These are phyloP conservation scores for Diaporthe helianthi DNA, from an alignment of 2,329 filamentous ascomycete genomes.

Conservation along the genomic window DNA sequence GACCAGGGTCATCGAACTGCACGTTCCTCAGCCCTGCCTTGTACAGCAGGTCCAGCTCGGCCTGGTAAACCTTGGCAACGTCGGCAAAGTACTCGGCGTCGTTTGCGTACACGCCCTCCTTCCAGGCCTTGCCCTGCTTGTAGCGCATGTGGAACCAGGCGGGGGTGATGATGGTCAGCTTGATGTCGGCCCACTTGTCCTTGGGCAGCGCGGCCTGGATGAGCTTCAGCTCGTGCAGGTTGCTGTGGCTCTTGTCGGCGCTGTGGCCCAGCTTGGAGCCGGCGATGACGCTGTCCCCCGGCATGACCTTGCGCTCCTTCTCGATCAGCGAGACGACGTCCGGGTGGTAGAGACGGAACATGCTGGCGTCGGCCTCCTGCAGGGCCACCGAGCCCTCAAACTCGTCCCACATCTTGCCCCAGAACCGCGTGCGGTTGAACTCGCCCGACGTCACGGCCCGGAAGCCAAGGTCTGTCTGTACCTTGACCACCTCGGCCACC, in stretches of 20 bases:
- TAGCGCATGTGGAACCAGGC: constrained; percentile 63
- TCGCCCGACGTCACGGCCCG: constrained; percentile 75
- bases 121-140: constrained; percentile 63
- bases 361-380: constrained; percentile 56
- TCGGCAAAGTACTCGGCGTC: constrained; percentile 70
- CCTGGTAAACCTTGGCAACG: constrained; percentile 70
- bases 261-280: constrained; percentile 53
- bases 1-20: constrained; percentile 72
- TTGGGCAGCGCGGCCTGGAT: constrained; percentile 55
- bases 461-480: constrained; percentile 72
- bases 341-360: constrained; percentile 63
- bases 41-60: constrained; percentile 67
- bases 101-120: constrained; percentile 60
- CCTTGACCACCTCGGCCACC: constrained; percentile 70
- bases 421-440: constrained; percentile 63
- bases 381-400: constrained; percentile 57
- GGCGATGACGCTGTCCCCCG: constrained; percentile 62
- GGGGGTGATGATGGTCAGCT: constrained; percentile 62
- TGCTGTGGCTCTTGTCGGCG: constrained; percentile 51
- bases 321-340: constrained; percentile 62
- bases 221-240: constrained; percentile 57
- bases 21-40: constrained; percentile 69
- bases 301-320: constrained; percentile 60
- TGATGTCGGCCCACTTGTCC: constrained; percentile 58
- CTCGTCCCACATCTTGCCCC: constrained; percentile 62